These are phyloP conservation scores for Steccherinum ochraceum DNA, from an alignment of 768 basidiomycete species.

Conservation along the genomic window DNA sequence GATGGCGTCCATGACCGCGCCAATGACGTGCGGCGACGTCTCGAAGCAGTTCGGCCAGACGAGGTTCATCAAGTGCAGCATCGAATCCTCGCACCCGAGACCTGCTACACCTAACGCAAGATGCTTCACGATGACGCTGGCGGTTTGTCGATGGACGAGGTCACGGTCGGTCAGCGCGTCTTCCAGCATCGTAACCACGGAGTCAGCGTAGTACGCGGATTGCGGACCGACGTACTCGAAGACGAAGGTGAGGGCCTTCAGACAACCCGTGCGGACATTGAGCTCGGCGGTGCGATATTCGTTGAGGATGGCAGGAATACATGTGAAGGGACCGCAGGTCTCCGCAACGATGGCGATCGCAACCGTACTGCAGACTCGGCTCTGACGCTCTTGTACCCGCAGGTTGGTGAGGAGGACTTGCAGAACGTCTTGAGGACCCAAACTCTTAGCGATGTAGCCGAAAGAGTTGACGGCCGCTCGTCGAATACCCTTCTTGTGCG, in stretches of 20 bases:
- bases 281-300: constrained; percentile 98
- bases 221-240: constrained; percentile 98
- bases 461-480: constrained; percentile 99
- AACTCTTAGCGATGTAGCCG: constrained; percentile 98
- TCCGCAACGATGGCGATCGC: constrained; percentile 96
- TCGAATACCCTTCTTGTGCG: constrained; percentile 98
- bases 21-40: constrained; percentile 96
- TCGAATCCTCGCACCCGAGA: constrained; percentile 95
- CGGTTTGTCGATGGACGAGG: constrained; percentile 96
- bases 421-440: constrained; percentile 97
- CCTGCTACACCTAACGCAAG: constrained; percentile 95
- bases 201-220: constrained; percentile 95
- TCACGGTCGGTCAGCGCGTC: constrained; percentile 98
- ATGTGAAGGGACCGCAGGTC: constrained; percentile 95
- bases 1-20: constrained; percentile 96
- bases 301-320: constrained; percentile 97
- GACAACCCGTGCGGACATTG: constrained; percentile 97
- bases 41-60: constrained; percentile 99
- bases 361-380: constrained; percentile 96
- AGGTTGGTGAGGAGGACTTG: constrained; percentile 94
- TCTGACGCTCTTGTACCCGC: constrained; percentile 97
- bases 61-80: constrained; percentile 96
- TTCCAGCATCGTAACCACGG: constrained; percentile 96
- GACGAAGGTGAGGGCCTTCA: constrained; percentile 97
- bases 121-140: constrained; percentile 97